Conservation (phyloP, 2,329 filamentous ascomycete genomes). For the Sclerotinia borealis region DNA sequence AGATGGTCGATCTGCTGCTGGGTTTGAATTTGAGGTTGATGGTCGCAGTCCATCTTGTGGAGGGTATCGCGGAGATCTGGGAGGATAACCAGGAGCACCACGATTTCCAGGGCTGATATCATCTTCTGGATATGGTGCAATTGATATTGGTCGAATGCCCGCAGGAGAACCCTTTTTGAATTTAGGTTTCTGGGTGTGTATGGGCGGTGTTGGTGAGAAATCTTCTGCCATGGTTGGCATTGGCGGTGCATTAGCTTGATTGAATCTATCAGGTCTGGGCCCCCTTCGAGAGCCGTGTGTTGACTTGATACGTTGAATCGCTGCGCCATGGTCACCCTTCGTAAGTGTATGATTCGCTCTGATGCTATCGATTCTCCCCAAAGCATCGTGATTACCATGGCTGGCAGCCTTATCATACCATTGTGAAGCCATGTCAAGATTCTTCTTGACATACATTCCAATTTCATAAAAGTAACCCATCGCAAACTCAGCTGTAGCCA, state of each 20-base stretch:
- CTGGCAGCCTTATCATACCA: constrained; percentile 91
- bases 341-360: constrained; percentile 77
- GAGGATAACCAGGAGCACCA: background rate
- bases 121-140: constrained; percentile 66
- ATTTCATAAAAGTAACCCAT: constrained; percentile 98
- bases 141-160: constrained; percentile 26
- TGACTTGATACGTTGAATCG: constrained; percentile 80
- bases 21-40: constrained; percentile 37
- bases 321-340: constrained; percentile 85
- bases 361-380: constrained; percentile 75
- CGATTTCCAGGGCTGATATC: constrained; percentile 37
- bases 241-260: constrained; percentile 35
- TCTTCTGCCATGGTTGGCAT: constrained; percentile 30
- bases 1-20: constrained; percentile 35
- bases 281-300: constrained; percentile 65
- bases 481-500: constrained; percentile 90
- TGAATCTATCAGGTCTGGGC: constrained; percentile 54
- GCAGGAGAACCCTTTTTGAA: constrained; percentile 13
- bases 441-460: constrained; percentile 82
- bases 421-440: constrained; percentile 70
- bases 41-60: constrained; percentile 32
- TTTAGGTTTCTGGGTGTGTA: constrained; percentile 8
- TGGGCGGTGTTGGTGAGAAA: constrained; percentile 26
- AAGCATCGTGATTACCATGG: constrained; percentile 87
- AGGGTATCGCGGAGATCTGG: constrained; percentile 37